A percentile compares a stretch with the other conserved stretches of the same genome.
Conservation (phyloP, 306 rosid genomes). For the Oemleria cerasiformis region DNA sequence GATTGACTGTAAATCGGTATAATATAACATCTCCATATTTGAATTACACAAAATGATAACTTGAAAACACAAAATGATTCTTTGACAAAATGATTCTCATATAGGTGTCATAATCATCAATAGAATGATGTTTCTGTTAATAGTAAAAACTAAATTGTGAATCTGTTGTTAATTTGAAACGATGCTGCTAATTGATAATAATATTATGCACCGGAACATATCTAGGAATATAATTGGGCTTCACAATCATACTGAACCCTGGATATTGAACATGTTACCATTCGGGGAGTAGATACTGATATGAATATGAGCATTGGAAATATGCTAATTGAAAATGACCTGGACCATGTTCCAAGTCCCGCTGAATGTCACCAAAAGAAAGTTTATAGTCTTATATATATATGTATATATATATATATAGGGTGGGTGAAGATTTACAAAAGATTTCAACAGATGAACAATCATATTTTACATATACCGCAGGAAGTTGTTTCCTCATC, state of each 20-base stretch:
- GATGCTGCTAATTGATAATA: neutral
- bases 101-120: neutral
- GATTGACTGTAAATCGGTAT: too few relatives aligned
- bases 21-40: too few relatives aligned
- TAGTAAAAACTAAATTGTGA: neutral
- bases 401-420: too few relatives aligned
- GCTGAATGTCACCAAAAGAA: too few relatives aligned
- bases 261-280: slow-evolving; percentile 37
- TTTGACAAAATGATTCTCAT: neutral
- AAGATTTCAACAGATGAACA: too few relatives aligned
- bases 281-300: slow-evolving; percentile 77
- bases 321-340: too few relatives aligned
- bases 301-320: slow-evolving; percentile 83
- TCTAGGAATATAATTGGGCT: neutral
- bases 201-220: neutral
- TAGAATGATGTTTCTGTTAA: neutral
- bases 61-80: neutral
- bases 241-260: neutral
- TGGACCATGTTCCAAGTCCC: too few relatives aligned
- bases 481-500: too few relatives aligned
- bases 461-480: too few relatives aligned
- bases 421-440: too few relatives aligned
- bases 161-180: neutral
- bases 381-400: too few relatives aligned
- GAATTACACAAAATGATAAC: too few relatives aligned